Evolutionary conservation across 495 filamentous ascomycete genomes (phyloP), one percentile per base, ranked within the genome.

Genomic region (Aspergillus baeticus): DNA sequence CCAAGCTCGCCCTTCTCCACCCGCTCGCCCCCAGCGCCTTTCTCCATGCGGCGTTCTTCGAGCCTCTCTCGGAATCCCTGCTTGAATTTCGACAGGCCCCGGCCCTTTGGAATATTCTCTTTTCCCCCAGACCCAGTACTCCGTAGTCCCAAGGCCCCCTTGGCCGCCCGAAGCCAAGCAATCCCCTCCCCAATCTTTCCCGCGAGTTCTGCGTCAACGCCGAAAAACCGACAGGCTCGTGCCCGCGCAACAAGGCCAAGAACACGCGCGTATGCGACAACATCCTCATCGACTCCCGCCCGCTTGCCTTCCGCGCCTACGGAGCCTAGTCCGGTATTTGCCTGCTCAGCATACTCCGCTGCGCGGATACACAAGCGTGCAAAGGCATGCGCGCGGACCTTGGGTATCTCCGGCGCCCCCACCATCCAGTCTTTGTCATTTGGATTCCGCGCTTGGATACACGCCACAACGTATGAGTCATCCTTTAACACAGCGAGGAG

Each of bases 391-490:
- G 91, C 93, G 18, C 92, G 83, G 17, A 97, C 91, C 63, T 91
- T 92, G 21, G 90, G 90, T 22, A 96, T 89, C 48, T 89, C 85
- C 11, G 91, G 90, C 1, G 88, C 81, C 63, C 86, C 87, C 61
- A 92, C 89, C 91, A 96, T 96, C 92, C 92, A 96, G 60, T 95
- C 91, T 33, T 80, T 87, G 68, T 91, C 89, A 58, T 88, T 84
- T 23, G 84, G 80, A 62, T 94, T 92, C 31, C 90, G 80, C 43
- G 84, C 82, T 53, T 91, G 87, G 10, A 89, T 83, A 29, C 91
- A 87, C 13, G 83, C 81, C 2, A 85, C 84, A 1, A 94, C 85
- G 62, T 98, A 96, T 0, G 93, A 90, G 64, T 98, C 94, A 61
- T 96, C 92, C 63, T 96, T 97, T 26, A 93, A 70, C 1, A 97